Evolutionary conservation across 306 rosid species (phyloP).

Genomic region (Acmispon strigosus): DNA sequence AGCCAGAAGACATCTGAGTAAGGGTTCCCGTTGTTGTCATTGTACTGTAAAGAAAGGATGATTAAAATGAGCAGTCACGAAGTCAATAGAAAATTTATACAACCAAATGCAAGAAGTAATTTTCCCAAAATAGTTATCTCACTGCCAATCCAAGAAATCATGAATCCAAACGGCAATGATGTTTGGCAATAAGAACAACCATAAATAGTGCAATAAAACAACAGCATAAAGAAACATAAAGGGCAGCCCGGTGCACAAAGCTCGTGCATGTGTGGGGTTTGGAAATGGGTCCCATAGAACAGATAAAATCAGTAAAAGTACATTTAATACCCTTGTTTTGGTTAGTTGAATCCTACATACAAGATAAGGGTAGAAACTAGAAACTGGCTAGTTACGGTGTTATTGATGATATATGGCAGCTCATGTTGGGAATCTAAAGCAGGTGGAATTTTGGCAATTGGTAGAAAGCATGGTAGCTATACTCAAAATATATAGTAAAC

Average conservation of each 20-base stretch:
- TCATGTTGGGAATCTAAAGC: too few species aligned
- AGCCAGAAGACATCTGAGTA: constrained; percentile 98
- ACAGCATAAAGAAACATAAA: neutral
- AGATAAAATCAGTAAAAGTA: neutral
- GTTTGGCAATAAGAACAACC: neutral
- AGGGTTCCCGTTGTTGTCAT: constrained; percentile 88
- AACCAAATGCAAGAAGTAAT: constrained; percentile 9
- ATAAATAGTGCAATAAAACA: neutral
- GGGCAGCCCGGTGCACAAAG: too few species aligned
- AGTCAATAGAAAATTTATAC: neutral
- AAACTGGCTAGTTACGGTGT: neutral
- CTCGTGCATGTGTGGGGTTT: too few species aligned
- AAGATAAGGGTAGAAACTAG: neutral
- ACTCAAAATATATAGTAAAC: too few species aligned
- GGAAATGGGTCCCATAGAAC: too few species aligned
- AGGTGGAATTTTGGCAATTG: too few species aligned
- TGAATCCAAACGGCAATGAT: neutral
- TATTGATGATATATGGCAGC: too few species aligned
- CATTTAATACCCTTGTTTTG: neutral
- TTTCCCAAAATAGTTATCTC: neutral
- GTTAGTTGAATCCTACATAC: neutral
- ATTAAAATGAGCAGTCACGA: constrained; percentile 13
- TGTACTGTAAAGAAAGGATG: constrained; percentile 53
- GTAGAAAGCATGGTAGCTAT: too few species aligned
- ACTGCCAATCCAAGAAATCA: neutral